Evolutionary conservation across 495 filamentous ascomycete genomes (phyloP).

Genomic region (Penicillium steckii): DNA sequence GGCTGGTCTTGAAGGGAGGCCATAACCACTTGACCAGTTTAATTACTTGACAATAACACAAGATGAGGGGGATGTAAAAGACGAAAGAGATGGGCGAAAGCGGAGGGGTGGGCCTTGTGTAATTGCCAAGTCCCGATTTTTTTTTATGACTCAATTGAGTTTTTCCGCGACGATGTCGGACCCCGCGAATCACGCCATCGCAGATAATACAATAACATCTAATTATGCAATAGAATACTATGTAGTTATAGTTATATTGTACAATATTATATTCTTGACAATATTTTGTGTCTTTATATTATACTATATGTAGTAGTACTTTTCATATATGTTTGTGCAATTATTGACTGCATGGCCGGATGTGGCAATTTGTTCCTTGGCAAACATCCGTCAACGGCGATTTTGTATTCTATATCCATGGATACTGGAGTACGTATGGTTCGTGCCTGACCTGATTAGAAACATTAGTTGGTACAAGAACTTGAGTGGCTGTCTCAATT

Average conservation of each 20-base stretch:
- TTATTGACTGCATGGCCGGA: too few relatives aligned
- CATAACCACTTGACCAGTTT: conserved; percentile 15
- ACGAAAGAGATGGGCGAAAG: conserved; percentile 30
- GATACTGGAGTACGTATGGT: too few relatives aligned
- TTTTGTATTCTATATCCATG: too few relatives aligned
- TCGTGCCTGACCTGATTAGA: too few relatives aligned
- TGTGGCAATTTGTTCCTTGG: too few relatives aligned
- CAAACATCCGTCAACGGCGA: too few relatives aligned
- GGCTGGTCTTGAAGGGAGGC: conserved; percentile 14
- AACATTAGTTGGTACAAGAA: too few relatives aligned
- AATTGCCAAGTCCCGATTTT: conserved; percentile 2
- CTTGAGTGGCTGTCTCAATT: too few relatives aligned
- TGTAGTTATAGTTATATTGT: background rate
- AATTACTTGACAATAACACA: background rate
- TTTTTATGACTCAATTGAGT: conserved; percentile 14
- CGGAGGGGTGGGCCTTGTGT: conserved; percentile 31
- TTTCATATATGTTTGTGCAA: too few relatives aligned
- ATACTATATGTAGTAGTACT: too few relatives aligned
- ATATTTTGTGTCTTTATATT: background rate
- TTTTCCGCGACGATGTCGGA: conserved; percentile 30
- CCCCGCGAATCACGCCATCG: conserved; percentile 20
- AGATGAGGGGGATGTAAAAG: conserved; percentile 3
- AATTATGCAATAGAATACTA: background rate
- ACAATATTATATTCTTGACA: too few relatives aligned
- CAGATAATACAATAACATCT: too few relatives aligned